Base-by-base conservation (phyloP, 352 stramenopile genomes). In the Phytophthora constricta region DNA sequence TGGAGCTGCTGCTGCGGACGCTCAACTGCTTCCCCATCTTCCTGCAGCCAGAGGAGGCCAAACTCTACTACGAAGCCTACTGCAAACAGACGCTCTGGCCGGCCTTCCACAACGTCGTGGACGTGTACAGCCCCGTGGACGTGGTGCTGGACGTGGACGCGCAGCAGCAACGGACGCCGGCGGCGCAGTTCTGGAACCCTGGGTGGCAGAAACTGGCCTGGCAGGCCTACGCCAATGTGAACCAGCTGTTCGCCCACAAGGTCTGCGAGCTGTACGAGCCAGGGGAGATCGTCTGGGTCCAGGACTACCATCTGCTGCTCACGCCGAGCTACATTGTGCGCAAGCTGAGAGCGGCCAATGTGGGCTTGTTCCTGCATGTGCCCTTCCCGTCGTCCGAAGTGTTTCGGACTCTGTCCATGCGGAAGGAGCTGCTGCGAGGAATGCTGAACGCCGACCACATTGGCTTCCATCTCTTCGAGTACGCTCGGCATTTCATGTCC, bases 331-430 rank as follows among this genome's bases (percentile, higher is more conserved):
- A 98, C 61, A 88, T 99, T 22, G 93, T 96, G 7, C 82, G 95
- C 42, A 86, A 90, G 25, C 43, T 95, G 1, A 86, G 98, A 49
- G 88, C 86, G 33, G 76, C 80, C 22, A 98, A 98, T 71, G 91
- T 99, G 46, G 97, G 96, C 7, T 85, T 99, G 23, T 99, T 99
- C 69, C 74, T 99, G 13, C 97, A 99, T 78, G 97, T 98, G 19
- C 98, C 98, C 22, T 99, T 99, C 69, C 98, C 98, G 23, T 98
- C 92, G 26, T 99, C 93, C 0, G 97, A 99, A 74, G 98, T 99
- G 5, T 99, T 99, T 70, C 84, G 97, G 23, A 99, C 97, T 5
- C 77, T 99, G 0, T 98, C 95, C 8, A 93, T 94, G 65, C 77
- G 93, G 19, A 96, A 97, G 54, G 89, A 96, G 62, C 78, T 98